Conservation (phyloP, 306 rosid species). For the Pterocarpus macrocarpus region DNA sequence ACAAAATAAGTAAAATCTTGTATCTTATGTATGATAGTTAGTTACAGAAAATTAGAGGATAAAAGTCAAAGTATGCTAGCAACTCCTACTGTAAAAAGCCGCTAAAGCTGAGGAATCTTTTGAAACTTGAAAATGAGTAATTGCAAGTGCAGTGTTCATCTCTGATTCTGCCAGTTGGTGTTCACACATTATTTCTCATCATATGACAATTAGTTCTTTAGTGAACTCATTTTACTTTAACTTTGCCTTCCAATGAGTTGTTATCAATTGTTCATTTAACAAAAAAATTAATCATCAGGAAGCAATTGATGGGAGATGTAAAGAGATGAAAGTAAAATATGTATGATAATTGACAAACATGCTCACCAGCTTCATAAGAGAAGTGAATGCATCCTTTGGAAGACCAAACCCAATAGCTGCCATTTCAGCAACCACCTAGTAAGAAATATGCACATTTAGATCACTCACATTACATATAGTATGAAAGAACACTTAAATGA, state of each 20-base stretch:
- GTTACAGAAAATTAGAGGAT: neutral
- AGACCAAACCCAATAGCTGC: conserved; percentile 96
- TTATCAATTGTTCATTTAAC: neutral
- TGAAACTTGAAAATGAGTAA: conserved; percentile 24
- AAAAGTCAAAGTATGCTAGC: neutral
- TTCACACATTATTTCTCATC: neutral
- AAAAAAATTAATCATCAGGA: conserved; percentile 11
- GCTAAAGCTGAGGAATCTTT: conserved; percentile 12
- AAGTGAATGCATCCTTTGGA: conserved; percentile 91
- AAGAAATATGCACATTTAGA: conserved; percentile 38
- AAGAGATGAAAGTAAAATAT: neutral
- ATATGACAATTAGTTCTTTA: neutral
- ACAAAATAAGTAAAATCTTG: neutral
- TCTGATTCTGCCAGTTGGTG: neutral
- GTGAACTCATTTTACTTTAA: conserved; percentile 21
- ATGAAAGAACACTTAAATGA: conserved; percentile 23
- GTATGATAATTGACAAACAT: neutral
- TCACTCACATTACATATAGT: conserved; percentile 12
- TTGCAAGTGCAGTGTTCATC: neutral
- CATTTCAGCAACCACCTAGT: conserved; percentile 95
- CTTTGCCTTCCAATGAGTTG: conserved; percentile 11
- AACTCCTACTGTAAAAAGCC: neutral
- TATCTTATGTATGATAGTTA: neutral
- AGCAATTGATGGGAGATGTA: conserved; percentile 18
- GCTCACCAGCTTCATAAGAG: conserved; percentile 87